Evolutionary conservation across 768 basidiomycete species (phyloP).

Genomic region (Kwoniella dejecticola): DNA sequence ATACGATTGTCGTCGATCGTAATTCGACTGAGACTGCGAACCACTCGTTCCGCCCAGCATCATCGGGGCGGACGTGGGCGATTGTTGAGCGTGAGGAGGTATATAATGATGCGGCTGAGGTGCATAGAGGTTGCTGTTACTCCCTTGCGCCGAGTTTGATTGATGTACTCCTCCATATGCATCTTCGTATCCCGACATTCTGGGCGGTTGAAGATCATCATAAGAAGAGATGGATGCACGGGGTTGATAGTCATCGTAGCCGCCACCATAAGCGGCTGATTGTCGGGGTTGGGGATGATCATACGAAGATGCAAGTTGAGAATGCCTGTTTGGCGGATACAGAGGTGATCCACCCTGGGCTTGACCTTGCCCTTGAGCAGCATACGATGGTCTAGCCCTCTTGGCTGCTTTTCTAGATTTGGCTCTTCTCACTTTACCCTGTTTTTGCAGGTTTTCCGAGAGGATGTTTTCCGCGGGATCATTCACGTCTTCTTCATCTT

Average conservation of each 20-base stretch:
- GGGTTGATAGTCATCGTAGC: neutral
- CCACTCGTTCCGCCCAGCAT: slow-evolving; percentile 9
- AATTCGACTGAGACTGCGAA: neutral
- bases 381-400: neutral
- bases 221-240: slow-evolving; percentile 1
- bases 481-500: slow-evolving; percentile 67
- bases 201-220: slow-evolving; percentile 1
- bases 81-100: neutral
- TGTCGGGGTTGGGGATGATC: neutral
- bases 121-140: slow-evolving; percentile 2
- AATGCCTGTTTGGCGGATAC: slow-evolving; percentile 7
- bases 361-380: neutral
- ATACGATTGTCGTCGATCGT: slow-evolving; percentile 23
- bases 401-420: slow-evolving; percentile 55
- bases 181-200: neutral
- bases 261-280: neutral
- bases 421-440: slow-evolving; percentile 65
- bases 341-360: slow-evolving; percentile 2
- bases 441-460: slow-evolving; percentile 62
- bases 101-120: slow-evolving; percentile 2
- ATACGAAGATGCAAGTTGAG: slow-evolving; percentile 5
- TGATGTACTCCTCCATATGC: neutral
- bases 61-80: slow-evolving; percentile 6
- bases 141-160: neutral
- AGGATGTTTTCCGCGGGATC: slow-evolving; percentile 64